These are phyloP conservation scores for Mrakia frigida DNA, from an alignment of 768 basidiomycete species.

Conservation along the genomic window DNA sequence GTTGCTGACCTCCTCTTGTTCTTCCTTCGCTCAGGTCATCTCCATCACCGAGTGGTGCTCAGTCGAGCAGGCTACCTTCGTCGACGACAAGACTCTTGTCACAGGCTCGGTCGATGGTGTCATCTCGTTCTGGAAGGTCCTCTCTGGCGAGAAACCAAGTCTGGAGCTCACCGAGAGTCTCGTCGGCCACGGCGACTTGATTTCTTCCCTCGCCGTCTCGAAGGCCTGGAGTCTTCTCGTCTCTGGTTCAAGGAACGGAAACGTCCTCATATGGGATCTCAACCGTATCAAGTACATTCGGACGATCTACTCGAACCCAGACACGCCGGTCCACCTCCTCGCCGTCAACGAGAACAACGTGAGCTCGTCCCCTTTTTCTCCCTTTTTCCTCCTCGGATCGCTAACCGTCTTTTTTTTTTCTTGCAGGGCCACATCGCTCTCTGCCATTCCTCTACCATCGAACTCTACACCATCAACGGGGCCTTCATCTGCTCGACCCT, in stretches of 20 bases:
- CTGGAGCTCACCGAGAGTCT: slow-evolving; percentile 51
- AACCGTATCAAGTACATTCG: slow-evolving; percentile 74
- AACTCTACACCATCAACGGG: slow-evolving; percentile 81
- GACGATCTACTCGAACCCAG: slow-evolving; percentile 65
- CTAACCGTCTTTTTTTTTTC: slow-evolving; percentile 7
- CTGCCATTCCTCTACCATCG: slow-evolving; percentile 65
- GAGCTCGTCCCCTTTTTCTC: slow-evolving; percentile 40
- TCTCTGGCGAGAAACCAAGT: slow-evolving; percentile 48
- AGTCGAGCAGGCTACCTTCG: slow-evolving; percentile 70
- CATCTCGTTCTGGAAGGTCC: slow-evolving; percentile 69
- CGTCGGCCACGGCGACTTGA: slow-evolving; percentile 67
- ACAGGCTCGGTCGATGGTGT: slow-evolving; percentile 76
- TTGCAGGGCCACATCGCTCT: slow-evolving; percentile 78
- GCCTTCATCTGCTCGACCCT: slow-evolving; percentile 44
- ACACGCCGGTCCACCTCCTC: slow-evolving; percentile 57
- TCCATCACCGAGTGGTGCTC: slow-evolving; percentile 71
- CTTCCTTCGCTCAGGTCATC: slow-evolving; percentile 50
- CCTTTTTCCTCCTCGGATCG: slow-evolving; percentile 9
- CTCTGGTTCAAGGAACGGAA: slow-evolving; percentile 78
- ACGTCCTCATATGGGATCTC: slow-evolving; percentile 82
- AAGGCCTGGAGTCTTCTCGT: slow-evolving; percentile 75
- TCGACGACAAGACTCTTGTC: slow-evolving; percentile 64
- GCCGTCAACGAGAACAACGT: slow-evolving; percentile 84
- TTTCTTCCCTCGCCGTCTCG: slow-evolving; percentile 66
- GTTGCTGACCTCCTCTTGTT: too few species aligned